Evolutionary conservation across 768 basidiomycete genomes (phyloP).

Genomic region (Termitomyces sp.): DNA sequence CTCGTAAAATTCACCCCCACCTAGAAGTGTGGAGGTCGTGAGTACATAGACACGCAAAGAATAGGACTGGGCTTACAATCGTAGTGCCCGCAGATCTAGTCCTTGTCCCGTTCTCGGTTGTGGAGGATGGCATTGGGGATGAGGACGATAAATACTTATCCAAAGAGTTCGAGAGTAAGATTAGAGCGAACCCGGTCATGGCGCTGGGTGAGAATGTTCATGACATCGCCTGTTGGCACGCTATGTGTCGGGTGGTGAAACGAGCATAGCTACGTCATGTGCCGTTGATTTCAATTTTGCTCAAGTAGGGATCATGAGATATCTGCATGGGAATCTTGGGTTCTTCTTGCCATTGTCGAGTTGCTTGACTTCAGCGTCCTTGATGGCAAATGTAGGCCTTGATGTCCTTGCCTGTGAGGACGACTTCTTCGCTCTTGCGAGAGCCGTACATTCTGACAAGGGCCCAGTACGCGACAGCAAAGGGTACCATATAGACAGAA

Average conservation of each 20-base stretch:
- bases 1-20: constrained; percentile 93
- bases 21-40: constrained; percentile 23
- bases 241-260: not conserved
- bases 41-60: constrained; percentile 1
- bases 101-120: constrained; percentile 93
- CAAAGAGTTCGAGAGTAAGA: constrained; percentile 88
- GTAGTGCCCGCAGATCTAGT: too few relatives aligned
- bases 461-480: too few relatives aligned
- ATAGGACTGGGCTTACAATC: constrained; percentile 50
- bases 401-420: too few relatives aligned
- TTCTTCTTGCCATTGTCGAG: too few relatives aligned
- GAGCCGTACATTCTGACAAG: too few relatives aligned
- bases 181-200: constrained; percentile 67
- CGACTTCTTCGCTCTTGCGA: too few relatives aligned
- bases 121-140: constrained; percentile 94
- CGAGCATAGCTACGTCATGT: constrained; percentile 1
- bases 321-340: too few relatives aligned
- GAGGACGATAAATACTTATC: constrained; percentile 81
- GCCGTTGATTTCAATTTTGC: constrained; percentile 95
- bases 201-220: constrained; percentile 89
- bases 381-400: too few relatives aligned
- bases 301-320: too few relatives aligned
- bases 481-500: too few relatives aligned
- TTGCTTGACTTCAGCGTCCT: too few relatives aligned
- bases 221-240: constrained; percentile 66